These are phyloP conservation scores for Karstenula rhodostoma DNA, from an alignment of 2,329 filamentous ascomycete species.

Conservation along the genomic window DNA sequence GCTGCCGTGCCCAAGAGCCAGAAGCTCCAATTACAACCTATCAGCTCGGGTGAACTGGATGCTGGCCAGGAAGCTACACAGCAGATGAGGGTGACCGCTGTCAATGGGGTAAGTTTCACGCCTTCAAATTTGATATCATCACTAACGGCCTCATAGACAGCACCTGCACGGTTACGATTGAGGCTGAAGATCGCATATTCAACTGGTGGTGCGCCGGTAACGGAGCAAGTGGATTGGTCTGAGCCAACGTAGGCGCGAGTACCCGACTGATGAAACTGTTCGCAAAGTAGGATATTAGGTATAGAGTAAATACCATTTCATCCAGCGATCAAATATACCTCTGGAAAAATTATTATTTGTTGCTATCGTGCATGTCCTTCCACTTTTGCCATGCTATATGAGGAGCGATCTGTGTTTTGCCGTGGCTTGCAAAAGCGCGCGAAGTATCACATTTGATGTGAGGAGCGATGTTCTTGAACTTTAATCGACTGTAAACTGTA, in stretches of 20 bases:
- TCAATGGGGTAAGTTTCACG: constrained; percentile 80
- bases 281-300: neutral
- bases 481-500: too few relatives aligned
- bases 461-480: too few relatives aligned
- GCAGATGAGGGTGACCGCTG: constrained; percentile 84
- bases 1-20: constrained; percentile 97
- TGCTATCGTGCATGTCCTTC: neutral
- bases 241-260: constrained; percentile 66
- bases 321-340: neutral
- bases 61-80: constrained; percentile 86
- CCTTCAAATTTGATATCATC: constrained; percentile 13
- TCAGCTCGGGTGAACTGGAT: constrained; percentile 79
- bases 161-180: constrained; percentile 74
- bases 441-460: too few relatives aligned
- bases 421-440: too few relatives aligned
- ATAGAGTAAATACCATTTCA: constrained; percentile 9
- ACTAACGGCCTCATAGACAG: constrained; percentile 64
- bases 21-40: constrained; percentile 89
- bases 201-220: constrained; percentile 73
- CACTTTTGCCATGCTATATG: neutral
- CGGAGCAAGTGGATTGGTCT: constrained; percentile 96
- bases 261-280: neutral
- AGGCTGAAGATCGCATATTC: constrained; percentile 85
- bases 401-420: too few relatives aligned
- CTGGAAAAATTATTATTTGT: neutral